Evolutionary conservation across 805 yeast species (phyloP), one percentile per base, ranked within the genome.

Genomic region (Ogataea henricii): DNA sequence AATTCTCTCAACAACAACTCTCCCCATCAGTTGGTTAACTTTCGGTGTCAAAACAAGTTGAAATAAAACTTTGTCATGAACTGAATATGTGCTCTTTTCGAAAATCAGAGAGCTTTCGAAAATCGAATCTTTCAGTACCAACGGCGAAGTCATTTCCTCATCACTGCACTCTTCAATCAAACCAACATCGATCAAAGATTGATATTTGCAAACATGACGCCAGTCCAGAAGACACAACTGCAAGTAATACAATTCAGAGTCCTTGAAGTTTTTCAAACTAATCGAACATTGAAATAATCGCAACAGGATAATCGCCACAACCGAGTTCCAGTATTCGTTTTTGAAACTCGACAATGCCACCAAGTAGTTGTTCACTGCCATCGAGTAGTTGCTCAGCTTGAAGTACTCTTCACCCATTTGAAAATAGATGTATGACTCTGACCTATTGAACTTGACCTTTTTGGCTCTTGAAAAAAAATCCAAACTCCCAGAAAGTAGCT

Each of bases 331-430:
- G 4, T 59, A 53, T 34, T 72, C 82, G 26, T 64, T 63, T 43
- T 69, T 65, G 49, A 75, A 66, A 1, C 62, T 53, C 1, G 68
- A 65, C 4, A 70, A 52, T 0, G 79, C 65, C 1, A 67, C 66
- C 36, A 73, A 69, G 53, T 63, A 77, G 46, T 70, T 65, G 46
- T 71, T 70, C 22, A 71, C 59, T 0, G 83, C 74, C 60, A 67
- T 66, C 8, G 70, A 71, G 53, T 56, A 76, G 37, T 74, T 65
- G 6, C 55, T 38, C 26, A 45, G 32, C 1, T 46, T 37, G 46
- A 58, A 71, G 51, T 72, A 69, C 45, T 71, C 76, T 40, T 81
- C 82, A 1, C 78, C 89, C 7, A 83, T 60, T 52, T 76, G 72
- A 64, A 73, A 78, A 54, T 73, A 70, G 12, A 78, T 61, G 55